phyloP scores from a whole-genome alignment of 2,329 filamentous ascomycete genomes.

The Epichloe bromicola region DNA sequence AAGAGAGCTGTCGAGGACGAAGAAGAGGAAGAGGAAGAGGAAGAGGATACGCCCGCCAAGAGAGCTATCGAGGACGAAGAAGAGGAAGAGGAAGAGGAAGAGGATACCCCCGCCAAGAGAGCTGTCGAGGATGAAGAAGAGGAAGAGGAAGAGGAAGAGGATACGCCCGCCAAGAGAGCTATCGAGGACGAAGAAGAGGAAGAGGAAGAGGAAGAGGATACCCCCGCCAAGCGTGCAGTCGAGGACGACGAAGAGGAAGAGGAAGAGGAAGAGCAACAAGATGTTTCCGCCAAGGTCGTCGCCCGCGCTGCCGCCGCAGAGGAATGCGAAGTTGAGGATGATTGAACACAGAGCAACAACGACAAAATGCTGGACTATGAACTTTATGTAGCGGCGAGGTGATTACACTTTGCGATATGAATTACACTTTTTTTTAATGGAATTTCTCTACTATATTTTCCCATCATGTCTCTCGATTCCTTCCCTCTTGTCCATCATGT shows the following conservation, averaged over 20 bases:
- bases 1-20: neutral
- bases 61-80: neutral
- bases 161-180: neutral
- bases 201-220: neutral
- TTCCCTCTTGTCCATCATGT: no score
- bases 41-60: neutral
- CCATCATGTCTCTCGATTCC: no score
- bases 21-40: neutral
- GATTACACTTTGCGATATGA: no score
- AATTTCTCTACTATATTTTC: no score
- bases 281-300: neutral
- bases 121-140: neutral
- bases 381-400: no score
- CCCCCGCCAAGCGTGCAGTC: neutral
- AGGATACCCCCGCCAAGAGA: neutral
- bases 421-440: no score
- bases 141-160: neutral
- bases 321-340: neutral
- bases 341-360: neutral
- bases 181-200: neutral
- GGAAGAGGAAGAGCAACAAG: conserved; percentile 1
- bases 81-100: neutral
- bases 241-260: neutral
- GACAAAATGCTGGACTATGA: no score
- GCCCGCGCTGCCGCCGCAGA: neutral